These are phyloP conservation scores for Oryza longistaminata DNA, from an alignment of 176 grass and related monocot species.

Conservation along the genomic window DNA sequence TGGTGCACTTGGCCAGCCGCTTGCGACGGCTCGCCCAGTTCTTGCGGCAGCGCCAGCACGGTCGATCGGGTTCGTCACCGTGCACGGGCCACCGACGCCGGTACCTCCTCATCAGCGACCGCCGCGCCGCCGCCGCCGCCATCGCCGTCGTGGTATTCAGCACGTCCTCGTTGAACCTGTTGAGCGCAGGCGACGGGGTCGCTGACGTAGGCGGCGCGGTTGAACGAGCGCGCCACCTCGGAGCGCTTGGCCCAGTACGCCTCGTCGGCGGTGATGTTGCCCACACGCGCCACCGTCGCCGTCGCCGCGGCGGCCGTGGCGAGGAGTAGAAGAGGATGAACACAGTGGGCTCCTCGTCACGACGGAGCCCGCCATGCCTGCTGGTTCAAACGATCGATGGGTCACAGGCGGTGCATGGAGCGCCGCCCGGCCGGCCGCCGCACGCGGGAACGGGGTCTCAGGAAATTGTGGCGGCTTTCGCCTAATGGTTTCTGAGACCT, in stretches of 20 bases:
- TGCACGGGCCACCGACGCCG: conserved; percentile 22
- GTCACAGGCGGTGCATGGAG: no score
- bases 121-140: not conserved
- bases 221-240: conserved; percentile 24
- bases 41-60: conserved; percentile 70
- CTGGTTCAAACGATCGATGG: not conserved
- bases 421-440: no score
- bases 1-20: conserved; percentile 45
- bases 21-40: conserved; percentile 59
- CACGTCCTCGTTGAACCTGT: conserved; percentile 54
- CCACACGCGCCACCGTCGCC: not conserved
- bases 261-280: conserved; percentile 39
- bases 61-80: conserved; percentile 79
- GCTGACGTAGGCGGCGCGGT: conserved; percentile 38
- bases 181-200: conserved; percentile 41
- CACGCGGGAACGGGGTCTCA: not conserved
- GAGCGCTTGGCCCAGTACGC: conserved; percentile 60
- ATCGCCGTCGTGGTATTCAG: not conserved
- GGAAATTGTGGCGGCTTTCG: not conserved
- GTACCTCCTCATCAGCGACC: not conserved
- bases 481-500: not conserved
- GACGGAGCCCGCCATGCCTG: conserved; percentile 37
- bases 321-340: conserved; percentile 31
- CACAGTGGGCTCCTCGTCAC: not conserved
- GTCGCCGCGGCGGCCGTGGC: not conserved